Percentiles rank a stretch among this genome's conserved stretches.
Evolutionary conservation across 2,329 filamentous ascomycete genomes (phyloP).

Genomic region (Alternaria angustiovoidea): DNA sequence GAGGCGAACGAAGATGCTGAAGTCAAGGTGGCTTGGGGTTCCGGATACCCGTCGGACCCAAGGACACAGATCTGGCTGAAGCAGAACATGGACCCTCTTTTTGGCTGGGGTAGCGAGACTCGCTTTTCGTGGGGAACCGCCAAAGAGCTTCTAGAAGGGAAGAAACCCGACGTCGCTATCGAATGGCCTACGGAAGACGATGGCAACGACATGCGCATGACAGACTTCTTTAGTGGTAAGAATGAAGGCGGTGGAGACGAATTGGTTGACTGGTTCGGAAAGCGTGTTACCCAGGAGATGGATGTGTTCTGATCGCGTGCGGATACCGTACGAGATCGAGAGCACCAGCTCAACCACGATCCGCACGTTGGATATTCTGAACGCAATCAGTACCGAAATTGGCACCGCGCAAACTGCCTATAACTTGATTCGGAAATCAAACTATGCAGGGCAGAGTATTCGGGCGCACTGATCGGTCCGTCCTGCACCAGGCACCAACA

Average conservation of each 20-base stretch:
- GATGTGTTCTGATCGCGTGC: constrained; percentile 68
- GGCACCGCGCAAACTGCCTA: not conserved
- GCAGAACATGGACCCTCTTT: constrained; percentile 87
- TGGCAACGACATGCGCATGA: constrained; percentile 71
- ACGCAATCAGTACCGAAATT: not conserved
- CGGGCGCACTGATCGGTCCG: constrained; percentile 16
- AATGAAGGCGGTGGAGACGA: constrained; percentile 66
- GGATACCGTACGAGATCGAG: not conserved
- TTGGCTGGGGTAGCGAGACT: constrained; percentile 94
- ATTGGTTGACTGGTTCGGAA: constrained; percentile 83
- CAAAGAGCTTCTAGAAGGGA: constrained; percentile 89
- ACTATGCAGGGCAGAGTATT: constrained; percentile 17
- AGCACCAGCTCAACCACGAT: not conserved
- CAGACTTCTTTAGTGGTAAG: constrained; percentile 72
- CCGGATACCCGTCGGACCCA: constrained; percentile 89
- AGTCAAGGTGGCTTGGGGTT: constrained; percentile 74
- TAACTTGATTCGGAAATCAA: not conserved
- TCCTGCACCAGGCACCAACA: constrained; percentile 22
- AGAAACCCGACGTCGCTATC: constrained; percentile 71
- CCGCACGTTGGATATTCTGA: not conserved
- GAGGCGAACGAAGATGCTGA: constrained; percentile 44
- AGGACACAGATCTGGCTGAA: constrained; percentile 83
- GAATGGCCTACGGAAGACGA: constrained; percentile 88
- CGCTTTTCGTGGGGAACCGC: constrained; percentile 96
- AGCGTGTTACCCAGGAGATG: constrained; percentile 71